Evolutionary conservation across 192 early-diverging fungal genomes (phyloP).

Genomic region (Diversispora eburnea): DNA sequence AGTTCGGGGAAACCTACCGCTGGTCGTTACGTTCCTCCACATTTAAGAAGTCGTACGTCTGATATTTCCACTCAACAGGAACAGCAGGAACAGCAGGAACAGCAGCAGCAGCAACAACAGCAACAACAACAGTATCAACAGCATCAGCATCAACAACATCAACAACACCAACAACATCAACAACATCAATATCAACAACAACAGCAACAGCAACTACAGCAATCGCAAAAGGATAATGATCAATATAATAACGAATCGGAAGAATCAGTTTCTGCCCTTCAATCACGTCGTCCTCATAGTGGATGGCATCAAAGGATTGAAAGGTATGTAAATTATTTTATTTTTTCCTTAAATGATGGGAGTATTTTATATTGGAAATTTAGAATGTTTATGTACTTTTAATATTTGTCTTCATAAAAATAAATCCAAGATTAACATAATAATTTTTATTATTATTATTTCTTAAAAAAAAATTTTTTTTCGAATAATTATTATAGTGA

Average conservation of each 20-base stretch:
- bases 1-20: constrained; percentile 31
- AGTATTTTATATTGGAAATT: neutral
- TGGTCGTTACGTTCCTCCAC: constrained; percentile 65
- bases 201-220: neutral
- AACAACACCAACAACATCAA: too few relatives aligned
- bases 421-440: too few relatives aligned
- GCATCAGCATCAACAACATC: neutral
- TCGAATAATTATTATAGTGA: constrained; percentile 1
- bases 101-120: neutral
- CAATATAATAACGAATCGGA: constrained; percentile 18
- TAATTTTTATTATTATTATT: neutral
- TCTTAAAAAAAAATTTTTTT: neutral
- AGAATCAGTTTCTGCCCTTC: constrained; percentile 11
- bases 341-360: neutral
- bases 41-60: constrained; percentile 50
- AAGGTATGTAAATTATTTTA: constrained; percentile 17
- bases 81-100: neutral
- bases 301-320: constrained; percentile 19
- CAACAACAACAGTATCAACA: neutral
- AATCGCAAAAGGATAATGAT: neutral
- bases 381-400: too few relatives aligned
- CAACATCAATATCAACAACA: neutral
- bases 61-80: neutral
- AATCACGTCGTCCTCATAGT: constrained; percentile 20
- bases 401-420: too few relatives aligned